A percentile compares a stretch with the other conserved stretches of the same genome.
phyloP scores from a whole-genome alignment of 106 monocot species.

The Apostasia ramifera region DNA sequence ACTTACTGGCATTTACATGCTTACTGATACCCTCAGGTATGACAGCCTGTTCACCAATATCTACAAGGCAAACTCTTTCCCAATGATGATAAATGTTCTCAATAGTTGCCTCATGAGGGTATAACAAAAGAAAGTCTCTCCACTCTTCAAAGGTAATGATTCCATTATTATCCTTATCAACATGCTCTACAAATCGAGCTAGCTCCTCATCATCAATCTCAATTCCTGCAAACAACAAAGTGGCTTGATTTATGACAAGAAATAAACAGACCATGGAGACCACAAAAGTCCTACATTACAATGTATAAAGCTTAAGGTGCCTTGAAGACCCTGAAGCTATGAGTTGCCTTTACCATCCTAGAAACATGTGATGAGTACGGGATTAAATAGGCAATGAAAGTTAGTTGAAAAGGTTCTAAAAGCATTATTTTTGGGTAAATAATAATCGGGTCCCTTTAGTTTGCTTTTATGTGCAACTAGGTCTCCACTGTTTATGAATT shows the following conservation, averaged over 20 bases:
- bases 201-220: constrained; percentile 94
- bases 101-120: constrained; percentile 88
- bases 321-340: no score
- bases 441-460: no score
- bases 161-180: constrained; percentile 96
- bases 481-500: no score
- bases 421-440: no score
- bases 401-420: no score
- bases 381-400: no score
- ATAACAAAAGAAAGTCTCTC: constrained; percentile 93
- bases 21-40: constrained; percentile 89
- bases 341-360: no score
- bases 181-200: constrained; percentile 87
- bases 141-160: constrained; percentile 98
- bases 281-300: no score
- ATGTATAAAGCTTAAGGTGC: no score
- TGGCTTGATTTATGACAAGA: constrained; percentile 20
- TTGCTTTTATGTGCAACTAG: no score
- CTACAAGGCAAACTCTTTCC: constrained; percentile 91
- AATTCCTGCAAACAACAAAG: constrained; percentile 61
- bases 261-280: neutral
- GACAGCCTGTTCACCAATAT: constrained; percentile 88
- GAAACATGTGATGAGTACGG: no score
- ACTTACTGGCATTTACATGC: constrained; percentile 72
- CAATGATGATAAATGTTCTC: constrained; percentile 84